Evolutionary conservation across 2,329 filamentous ascomycete species (phyloP).

Genomic region (Cordyceps cateniannulata): DNA sequence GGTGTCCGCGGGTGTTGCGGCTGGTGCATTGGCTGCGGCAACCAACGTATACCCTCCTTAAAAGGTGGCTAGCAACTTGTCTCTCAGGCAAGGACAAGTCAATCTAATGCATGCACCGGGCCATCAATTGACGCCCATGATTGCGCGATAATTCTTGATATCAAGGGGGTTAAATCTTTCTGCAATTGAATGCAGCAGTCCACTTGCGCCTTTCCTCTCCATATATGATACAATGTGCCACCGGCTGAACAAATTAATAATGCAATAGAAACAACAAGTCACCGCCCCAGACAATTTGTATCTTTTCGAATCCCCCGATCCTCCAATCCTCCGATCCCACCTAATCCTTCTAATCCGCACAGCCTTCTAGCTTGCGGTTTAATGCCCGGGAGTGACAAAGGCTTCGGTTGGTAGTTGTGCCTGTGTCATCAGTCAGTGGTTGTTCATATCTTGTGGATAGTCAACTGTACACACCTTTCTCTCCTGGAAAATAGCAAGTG

Average conservation of each 20-base stretch:
- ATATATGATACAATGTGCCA: constrained; percentile 7
- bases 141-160: background rate
- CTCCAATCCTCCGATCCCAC: background rate
- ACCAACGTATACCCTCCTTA: no score
- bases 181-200: constrained; percentile 3
- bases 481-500: constrained; percentile 67
- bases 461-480: constrained; percentile 54
- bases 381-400: constrained; percentile 26
- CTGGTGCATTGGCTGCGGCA: no score
- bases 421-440: constrained; percentile 23
- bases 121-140: background rate
- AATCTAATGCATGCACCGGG: no score
- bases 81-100: no score
- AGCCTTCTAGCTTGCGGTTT: constrained; percentile 5
- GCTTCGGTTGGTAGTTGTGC: constrained; percentile 43
- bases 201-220: constrained; percentile 8
- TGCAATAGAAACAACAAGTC: background rate
- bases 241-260: constrained; percentile 4
- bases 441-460: background rate
- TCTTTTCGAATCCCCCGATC: background rate
- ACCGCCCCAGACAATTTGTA: background rate
- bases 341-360: background rate
- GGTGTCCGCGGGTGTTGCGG: no score
- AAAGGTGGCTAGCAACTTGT: no score
- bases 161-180: background rate